Base-by-base conservation (phyloP, 176 grass and related monocot genomes). In the Tillandsia leiboldiana region DNA sequence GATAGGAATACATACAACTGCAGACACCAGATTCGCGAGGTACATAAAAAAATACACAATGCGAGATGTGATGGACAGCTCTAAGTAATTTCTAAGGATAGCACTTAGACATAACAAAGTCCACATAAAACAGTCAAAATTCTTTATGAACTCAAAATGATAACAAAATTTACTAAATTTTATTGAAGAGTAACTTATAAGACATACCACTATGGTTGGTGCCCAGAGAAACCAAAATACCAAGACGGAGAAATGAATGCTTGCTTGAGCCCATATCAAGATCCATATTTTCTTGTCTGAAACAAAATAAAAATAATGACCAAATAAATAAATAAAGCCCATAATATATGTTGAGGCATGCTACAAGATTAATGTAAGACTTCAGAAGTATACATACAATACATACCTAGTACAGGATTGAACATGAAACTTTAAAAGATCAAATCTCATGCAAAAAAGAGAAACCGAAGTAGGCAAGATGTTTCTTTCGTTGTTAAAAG, bases 201-300 rank as follows among this genome's bases (percentile, higher is more conserved):
- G 51, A 77, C 26, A 74, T 93, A 99, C 89, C 84, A 97, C 82
- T 77, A 97, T 90, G 15, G 72, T 84, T 70, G 94, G 94, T 83
- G 89, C 86, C 94, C 89, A 97, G 54, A 97, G 79, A 61, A 97
- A 82, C 89, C 83, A 97, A 85, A 87, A 87, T 14, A 86, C 76
- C 68, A 74, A 80, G 62, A 83, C 50, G 73, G 94, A 78, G 49
- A 92, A 93, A 83, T 92, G 82, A 71, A 97, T 85, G 72, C 89
- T 90, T 75, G 84, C 76, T 87, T 97, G 89, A 87, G 94, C 82
- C 68, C 88, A 92, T 48, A 77, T 78, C 61, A 97, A 78, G 74
- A 80, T 82, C 77, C 88, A 70, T 61, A 90, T 86, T 83, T 82
- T 92, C 81, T 97, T 92, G 72, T 97, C 94, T 97, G 89, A 75